Percentiles rank a stretch among this genome's conserved stretches.
Evolutionary conservation across 768 basidiomycete genomes (phyloP).

Genomic region (Trametes gibbosa): DNA sequence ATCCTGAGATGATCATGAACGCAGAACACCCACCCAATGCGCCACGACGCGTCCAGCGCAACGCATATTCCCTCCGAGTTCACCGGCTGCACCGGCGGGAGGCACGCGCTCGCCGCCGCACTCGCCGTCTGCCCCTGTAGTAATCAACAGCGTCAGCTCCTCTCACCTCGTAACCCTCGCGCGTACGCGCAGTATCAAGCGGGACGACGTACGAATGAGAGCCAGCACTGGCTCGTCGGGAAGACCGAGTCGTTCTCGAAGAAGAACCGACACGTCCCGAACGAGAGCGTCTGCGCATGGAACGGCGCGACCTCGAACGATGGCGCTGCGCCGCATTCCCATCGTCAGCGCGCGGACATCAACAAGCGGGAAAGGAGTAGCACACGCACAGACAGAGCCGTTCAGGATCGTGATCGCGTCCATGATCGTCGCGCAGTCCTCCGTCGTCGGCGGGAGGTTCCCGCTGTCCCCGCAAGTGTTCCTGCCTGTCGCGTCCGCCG

Average conservation of each 20-base stretch:
- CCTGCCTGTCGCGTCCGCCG: slow-evolving; percentile 13
- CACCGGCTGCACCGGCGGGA: slow-evolving; percentile 22
- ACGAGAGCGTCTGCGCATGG: slow-evolving; percentile 20
- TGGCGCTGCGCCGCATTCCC: neutral
- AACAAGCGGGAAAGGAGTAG: neutral
- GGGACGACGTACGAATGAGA: slow-evolving; percentile 10
- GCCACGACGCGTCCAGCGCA: slow-evolving; percentile 11
- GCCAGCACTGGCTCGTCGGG: slow-evolving; percentile 20
- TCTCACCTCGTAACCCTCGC: neutral
- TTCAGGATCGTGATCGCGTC: slow-evolving; percentile 21
- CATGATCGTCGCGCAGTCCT: slow-evolving; percentile 18
- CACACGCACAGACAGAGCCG: slow-evolving; percentile 12
- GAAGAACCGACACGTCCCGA: slow-evolving; percentile 26
- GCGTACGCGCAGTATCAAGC: neutral
- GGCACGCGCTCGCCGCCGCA: slow-evolving; percentile 18
- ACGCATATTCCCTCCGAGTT: slow-evolving; percentile 17
- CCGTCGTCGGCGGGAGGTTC: slow-evolving; percentile 14
- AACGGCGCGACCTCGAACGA: slow-evolving; percentile 15
- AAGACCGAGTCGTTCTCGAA: slow-evolving; percentile 22
- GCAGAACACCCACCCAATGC: slow-evolving; percentile 12
- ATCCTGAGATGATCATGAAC: neutral
- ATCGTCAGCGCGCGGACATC: neutral
- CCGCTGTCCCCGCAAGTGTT: slow-evolving; percentile 16
- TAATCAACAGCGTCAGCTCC: neutral
- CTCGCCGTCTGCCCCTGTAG: slow-evolving; percentile 12